These are phyloP conservation scores for Botryotinia convoluta DNA, from an alignment of 2,329 filamentous ascomycete genomes.

Conservation along the genomic window DNA sequence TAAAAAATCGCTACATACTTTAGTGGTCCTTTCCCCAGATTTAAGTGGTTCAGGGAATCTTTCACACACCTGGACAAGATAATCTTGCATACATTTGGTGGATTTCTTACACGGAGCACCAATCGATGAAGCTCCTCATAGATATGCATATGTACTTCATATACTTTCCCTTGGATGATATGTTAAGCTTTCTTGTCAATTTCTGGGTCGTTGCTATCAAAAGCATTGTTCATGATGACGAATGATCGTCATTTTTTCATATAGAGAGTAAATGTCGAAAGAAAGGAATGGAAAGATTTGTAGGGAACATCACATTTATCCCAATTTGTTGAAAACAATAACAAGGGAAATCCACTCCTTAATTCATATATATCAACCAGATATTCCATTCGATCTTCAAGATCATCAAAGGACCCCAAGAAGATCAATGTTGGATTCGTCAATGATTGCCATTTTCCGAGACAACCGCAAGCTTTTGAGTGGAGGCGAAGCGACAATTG, in stretches of 20 bases:
- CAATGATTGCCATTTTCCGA: conserved; percentile 8
- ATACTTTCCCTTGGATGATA: not conserved
- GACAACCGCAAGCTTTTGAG: not conserved
- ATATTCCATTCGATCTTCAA: not conserved
- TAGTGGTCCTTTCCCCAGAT: conserved; percentile 4
- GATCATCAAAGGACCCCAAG: conserved; percentile 2
- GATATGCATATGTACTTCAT: not conserved
- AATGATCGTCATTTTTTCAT: not conserved
- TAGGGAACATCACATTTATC: not conserved
- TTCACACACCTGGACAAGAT: not conserved
- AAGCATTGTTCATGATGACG: not conserved
- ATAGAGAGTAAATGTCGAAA: not conserved
- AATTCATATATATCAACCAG: not conserved
- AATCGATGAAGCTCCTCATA: not conserved
- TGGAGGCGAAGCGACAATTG: conserved; percentile 2
- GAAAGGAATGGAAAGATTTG: not conserved
- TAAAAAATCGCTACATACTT: not conserved
- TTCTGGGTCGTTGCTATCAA: not conserved
- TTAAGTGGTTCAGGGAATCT: not conserved
- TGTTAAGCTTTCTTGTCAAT: conserved; percentile 1
- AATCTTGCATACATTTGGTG: conserved; percentile 12
- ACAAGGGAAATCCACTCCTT: not conserved
- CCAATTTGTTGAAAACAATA: not conserved
- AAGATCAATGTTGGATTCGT: not conserved
- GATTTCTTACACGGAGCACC: not conserved